Evolutionary conservation across 2,329 filamentous ascomycete species (phyloP).

Genomic region (Catunica adiposa): DNA sequence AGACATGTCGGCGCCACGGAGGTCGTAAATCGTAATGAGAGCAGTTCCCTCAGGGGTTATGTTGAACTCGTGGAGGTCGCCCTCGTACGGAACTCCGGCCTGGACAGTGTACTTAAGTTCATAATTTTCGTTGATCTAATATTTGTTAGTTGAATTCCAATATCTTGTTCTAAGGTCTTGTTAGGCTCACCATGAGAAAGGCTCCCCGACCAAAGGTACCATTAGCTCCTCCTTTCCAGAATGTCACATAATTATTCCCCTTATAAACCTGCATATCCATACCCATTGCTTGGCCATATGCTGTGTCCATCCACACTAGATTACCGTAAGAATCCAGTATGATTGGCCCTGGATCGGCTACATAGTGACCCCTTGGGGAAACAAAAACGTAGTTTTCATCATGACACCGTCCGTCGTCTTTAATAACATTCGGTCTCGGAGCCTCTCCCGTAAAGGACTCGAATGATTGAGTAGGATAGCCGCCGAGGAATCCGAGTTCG

Average conservation of each 20-base stretch:
- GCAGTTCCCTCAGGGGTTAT: constrained; percentile 25
- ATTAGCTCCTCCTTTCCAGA: constrained; percentile 27
- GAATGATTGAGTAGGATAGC: constrained; percentile 8
- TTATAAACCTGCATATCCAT: constrained; percentile 17
- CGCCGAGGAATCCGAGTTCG: constrained; percentile 7
- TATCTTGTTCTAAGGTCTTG: background rate
- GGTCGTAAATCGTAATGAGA: constrained; percentile 25
- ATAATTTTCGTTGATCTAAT: constrained; percentile 21
- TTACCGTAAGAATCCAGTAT: constrained; percentile 28
- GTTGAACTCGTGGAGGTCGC: constrained; percentile 25
- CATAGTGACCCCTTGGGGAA: constrained; percentile 23
- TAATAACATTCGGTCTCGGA: constrained; percentile 22
- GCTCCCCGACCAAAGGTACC: constrained; percentile 29
- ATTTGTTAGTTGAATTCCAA: background rate
- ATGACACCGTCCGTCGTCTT: constrained; percentile 21
- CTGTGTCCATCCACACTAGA: constrained; percentile 28
- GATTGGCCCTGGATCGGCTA: constrained; percentile 24
- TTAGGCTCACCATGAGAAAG: constrained; percentile 28
- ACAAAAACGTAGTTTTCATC: constrained; percentile 24
- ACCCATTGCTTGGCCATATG: constrained; percentile 19
- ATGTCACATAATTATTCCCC: constrained; percentile 15
- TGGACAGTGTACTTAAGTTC: constrained; percentile 18
- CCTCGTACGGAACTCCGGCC: constrained; percentile 17
- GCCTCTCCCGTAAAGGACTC: constrained; percentile 11
- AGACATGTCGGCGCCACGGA: constrained; percentile 17